A percentile compares a stretch with the other conserved stretches of the same genome.
These are phyloP conservation scores for Cyamopsis tetragonoloba DNA, from an alignment of 306 rosid species.

Conservation along the genomic window DNA sequence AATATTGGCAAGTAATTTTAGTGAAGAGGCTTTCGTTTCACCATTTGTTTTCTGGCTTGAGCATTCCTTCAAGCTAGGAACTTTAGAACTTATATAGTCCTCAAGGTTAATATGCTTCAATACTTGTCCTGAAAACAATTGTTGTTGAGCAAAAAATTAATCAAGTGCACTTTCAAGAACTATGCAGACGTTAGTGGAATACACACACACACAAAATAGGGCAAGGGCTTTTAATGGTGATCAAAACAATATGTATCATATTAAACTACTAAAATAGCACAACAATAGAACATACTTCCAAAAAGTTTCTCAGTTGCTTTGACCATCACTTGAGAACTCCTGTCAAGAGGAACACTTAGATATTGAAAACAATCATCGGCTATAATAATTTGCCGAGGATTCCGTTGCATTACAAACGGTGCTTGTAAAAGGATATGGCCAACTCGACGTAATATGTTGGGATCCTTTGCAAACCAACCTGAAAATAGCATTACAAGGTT, in stretches of 20 bases:
- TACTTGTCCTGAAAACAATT: constrained; percentile 63
- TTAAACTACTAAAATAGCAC: constrained; percentile 5
- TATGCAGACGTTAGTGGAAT: not conserved
- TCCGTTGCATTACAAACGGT: constrained; percentile 55
- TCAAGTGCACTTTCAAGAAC: not conserved
- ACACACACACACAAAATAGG: not conserved
- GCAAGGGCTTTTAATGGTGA: not conserved
- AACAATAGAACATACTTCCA: constrained; percentile 71
- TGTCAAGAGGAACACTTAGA: constrained; percentile 64
- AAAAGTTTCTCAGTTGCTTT: constrained; percentile 78
- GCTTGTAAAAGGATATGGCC: constrained; percentile 86
- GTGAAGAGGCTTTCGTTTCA: constrained; percentile 46
- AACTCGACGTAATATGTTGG: constrained; percentile 62
- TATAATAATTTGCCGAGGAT: constrained; percentile 72
- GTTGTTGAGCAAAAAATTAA: constrained; percentile 17
- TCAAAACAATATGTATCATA: not conserved
- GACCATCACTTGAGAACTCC: constrained; percentile 73
- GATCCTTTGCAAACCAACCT: constrained; percentile 97
- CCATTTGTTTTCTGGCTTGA: constrained; percentile 59
- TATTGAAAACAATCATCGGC: constrained; percentile 92
- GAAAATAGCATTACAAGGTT: constrained; percentile 27
- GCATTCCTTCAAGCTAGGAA: constrained; percentile 72
- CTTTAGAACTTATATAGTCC: constrained; percentile 59
- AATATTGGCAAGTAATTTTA: constrained; percentile 51
- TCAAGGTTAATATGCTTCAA: constrained; percentile 79